Percentiles rank a stretch among this genome's conserved stretches.
Evolutionary conservation across 441 rosid genomes (phyloP).

Genomic region (Raphanus hybrid): DNA sequence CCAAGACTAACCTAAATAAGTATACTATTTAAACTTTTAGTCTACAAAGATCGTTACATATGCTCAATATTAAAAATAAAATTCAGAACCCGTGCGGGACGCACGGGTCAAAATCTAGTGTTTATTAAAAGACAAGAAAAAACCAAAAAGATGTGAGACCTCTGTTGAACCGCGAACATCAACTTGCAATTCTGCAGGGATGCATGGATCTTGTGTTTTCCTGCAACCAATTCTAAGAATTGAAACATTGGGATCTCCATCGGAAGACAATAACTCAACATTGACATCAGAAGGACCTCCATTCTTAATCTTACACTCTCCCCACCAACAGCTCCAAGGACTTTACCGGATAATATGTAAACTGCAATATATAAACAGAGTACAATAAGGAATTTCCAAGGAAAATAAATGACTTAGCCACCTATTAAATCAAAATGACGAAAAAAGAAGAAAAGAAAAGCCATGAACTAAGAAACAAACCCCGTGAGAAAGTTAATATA

Average conservation of each 20-base stretch:
- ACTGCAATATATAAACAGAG: constrained; percentile 48
- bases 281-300: constrained; percentile 89
- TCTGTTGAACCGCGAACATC: constrained; percentile 83
- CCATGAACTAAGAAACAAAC: no score
- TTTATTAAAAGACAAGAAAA: constrained; percentile 18
- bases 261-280: constrained; percentile 74
- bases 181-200: constrained; percentile 83
- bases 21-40: no score
- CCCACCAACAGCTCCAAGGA: constrained; percentile 94
- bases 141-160: constrained; percentile 53
- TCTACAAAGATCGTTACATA: background rate
- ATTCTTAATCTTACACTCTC: constrained; percentile 69
- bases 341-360: constrained; percentile 85
- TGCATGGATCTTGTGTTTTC: constrained; percentile 79
- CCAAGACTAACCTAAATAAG: no score
- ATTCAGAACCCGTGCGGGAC: no score
- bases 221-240: constrained; percentile 58
- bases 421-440: background rate
- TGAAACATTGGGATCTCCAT: constrained; percentile 68
- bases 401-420: background rate
- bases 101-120: background rate
- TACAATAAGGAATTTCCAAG: no score
- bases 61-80: no score
- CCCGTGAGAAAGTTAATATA: no score
- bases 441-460: constrained; percentile 8